Percentiles rank a stretch among this genome's conserved stretches.
Conservation (phyloP, 805 yeast genomes). For the Barnettozyma botsteinii region DNA sequence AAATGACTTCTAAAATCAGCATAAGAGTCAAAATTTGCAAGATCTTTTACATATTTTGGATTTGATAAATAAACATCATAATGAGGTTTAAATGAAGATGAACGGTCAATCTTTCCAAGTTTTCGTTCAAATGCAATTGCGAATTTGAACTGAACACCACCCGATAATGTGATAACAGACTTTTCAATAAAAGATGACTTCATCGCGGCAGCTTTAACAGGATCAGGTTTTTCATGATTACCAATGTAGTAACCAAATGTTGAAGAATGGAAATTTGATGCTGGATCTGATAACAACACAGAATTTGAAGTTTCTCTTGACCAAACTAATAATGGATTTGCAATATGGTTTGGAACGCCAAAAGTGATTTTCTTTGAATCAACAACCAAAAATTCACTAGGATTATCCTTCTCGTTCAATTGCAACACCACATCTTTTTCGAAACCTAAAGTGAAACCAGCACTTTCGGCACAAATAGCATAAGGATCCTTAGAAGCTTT, state of each 20-base stretch:
- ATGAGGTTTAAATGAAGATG: conserved; percentile 50
- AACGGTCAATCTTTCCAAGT: conserved; percentile 29
- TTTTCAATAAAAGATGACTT: conserved; percentile 37
- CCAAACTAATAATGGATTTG: conserved; percentile 53
- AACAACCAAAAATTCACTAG: conserved; percentile 60
- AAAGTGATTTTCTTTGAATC: conserved; percentile 57
- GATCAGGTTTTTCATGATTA: conserved; percentile 18
- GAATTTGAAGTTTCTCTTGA: conserved; percentile 40
- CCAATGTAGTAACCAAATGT: conserved; percentile 44
- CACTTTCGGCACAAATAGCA: conserved; percentile 51
- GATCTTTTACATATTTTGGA: conserved; percentile 45
- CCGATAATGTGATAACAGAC: conserved; percentile 49
- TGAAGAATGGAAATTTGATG: conserved; percentile 37
- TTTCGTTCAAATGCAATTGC: conserved; percentile 54
- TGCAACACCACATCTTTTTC: conserved; percentile 51
- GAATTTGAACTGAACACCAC: conserved; percentile 52
- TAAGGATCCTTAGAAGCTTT: conserved; percentile 83
- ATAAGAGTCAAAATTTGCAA: conserved; percentile 67
- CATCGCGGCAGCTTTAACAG: conserved; percentile 21
- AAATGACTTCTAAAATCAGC: conserved; percentile 75
- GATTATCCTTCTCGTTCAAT: conserved; percentile 63
- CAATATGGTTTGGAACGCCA: conserved; percentile 71
- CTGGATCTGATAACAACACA: conserved; percentile 42
- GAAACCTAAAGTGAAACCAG: conserved; percentile 79
- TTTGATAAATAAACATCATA: conserved; percentile 51